Conservation (phyloP, 768 basidiomycete genomes). For the Podaxis mareebaensis region DNA sequence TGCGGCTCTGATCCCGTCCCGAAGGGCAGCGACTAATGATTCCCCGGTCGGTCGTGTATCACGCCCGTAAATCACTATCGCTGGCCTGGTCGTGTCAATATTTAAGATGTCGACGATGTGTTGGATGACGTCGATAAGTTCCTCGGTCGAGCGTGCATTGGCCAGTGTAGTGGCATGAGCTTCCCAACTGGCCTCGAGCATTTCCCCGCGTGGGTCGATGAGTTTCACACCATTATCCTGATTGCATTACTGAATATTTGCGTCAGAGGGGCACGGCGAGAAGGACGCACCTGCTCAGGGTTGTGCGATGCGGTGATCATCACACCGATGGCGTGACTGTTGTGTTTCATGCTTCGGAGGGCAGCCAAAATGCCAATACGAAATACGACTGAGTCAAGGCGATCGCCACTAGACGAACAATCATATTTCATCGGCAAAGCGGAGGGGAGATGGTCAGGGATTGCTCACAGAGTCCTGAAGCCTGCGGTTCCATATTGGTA, state of each 20-base stretch:
- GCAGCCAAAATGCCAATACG: conserved; percentile 89
- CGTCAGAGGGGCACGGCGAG: conserved; percentile 4
- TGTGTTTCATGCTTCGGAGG: conserved; percentile 87
- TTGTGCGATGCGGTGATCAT: conserved; percentile 99
- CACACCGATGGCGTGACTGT: conserved; percentile 90
- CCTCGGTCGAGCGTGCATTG: conserved; percentile 75
- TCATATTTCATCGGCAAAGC: conserved; percentile 12
- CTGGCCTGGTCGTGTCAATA: conserved; percentile 79
- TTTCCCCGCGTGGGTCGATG: conserved; percentile 95
- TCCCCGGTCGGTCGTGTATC: conserved; percentile 92
- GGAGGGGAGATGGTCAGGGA: not conserved
- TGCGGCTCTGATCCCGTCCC: conserved; percentile 80
- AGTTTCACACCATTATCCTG: conserved; percentile 99
- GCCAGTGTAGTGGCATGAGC: conserved; percentile 81
- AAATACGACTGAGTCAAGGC: conserved; percentile 90
- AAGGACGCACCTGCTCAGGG: conserved; percentile 78
- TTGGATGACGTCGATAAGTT: conserved; percentile 67
- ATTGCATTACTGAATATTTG: conserved; percentile 15
- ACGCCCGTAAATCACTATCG: conserved; percentile 85
- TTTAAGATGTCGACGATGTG: conserved; percentile 60
- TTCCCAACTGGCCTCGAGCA: conserved; percentile 96
- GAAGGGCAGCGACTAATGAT: conserved; percentile 71
- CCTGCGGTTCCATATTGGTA: conserved; percentile 95
- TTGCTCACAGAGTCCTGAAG: conserved; percentile 83
- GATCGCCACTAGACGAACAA: conserved; percentile 50